Evolutionary conservation across 257 asterid genomes (phyloP), one percentile per base, ranked within the genome.

Genomic region (Prunella vulgaris): DNA sequence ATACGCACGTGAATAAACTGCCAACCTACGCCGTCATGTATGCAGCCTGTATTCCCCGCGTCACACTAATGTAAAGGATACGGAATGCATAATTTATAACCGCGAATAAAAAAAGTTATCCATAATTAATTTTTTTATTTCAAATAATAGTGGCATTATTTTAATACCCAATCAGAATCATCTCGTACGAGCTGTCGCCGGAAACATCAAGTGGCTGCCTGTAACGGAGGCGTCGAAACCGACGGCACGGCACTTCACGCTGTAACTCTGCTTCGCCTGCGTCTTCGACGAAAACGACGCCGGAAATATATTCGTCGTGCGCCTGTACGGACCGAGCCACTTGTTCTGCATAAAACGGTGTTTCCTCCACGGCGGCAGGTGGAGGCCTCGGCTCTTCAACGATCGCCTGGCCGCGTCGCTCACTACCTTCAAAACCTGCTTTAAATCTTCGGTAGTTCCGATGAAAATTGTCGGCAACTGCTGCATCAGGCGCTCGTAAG

Each of bases 361-460:
- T 28, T 87, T 92, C 77, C 96, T 79, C 98, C 98, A 92, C 46
- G 97, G 98, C 58, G 96, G 91, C 27, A 88, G 37, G 27, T 67
- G 72, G 56, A 92, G 85, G 9, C 76, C 95, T 49, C 85, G 63
- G 81, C 75, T 76, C 73, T 83, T 90, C 85, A 92, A n/a, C 68
- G 97, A 89, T 9, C 86, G 78, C 59, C 72, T 82, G 27, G 85
- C 85, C 0, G 80, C 96, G 60, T 81, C 85, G 79, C 93, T 82
- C 78, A 75, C 78, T 24, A 68, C 77, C 74, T 52, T 85, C 76
- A 92, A 10, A 61, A 89, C 76, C 83, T 56, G 84, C 82, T 78
- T 86, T 69, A 92, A 46, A 33, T 80, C 85, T 14, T 82, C 98
- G 49, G 4, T 63, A 27, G 78, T 80, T 0, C 98, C 93, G 4